Percentiles rank a stretch among this genome's conserved stretches.
phyloP scores from a whole-genome alignment of 805 yeast species.

The Kodamaea lidongshanica region DNA sequence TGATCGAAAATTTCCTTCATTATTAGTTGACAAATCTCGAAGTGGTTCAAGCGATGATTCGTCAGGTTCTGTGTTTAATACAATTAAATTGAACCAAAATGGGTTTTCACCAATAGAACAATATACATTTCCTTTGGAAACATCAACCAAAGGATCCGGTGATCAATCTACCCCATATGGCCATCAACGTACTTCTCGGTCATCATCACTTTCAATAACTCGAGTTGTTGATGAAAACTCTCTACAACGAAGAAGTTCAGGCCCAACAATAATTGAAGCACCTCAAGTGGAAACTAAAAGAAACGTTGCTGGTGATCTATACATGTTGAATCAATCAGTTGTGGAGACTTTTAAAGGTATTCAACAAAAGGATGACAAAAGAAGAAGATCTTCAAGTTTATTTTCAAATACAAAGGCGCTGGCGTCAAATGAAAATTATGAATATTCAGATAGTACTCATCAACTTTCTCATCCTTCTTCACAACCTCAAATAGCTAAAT shows the following conservation, averaged over 20 bases:
- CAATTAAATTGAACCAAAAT: no score
- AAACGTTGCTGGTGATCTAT: constrained; percentile 41
- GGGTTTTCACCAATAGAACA: constrained; percentile 4
- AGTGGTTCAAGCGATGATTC: constrained; percentile 1
- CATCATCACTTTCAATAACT: constrained; percentile 16
- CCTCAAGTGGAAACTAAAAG: constrained; percentile 41
- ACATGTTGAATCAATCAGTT: constrained; percentile 35
- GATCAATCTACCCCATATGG: background rate
- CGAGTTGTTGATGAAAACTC: constrained; percentile 6
- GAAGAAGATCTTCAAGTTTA: constrained; percentile 28
- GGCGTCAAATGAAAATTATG: constrained; percentile 4
- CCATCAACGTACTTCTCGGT: constrained; percentile 9
- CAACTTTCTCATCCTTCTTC: background rate
- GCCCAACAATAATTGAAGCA: constrained; percentile 24
- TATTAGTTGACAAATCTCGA: no score
- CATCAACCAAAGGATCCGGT: constrained; percentile 3
- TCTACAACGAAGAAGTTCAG: constrained; percentile 14
- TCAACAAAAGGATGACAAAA: constrained; percentile 35
- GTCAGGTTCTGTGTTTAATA: background rate
- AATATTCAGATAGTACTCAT: constrained; percentile 1
- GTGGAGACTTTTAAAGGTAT: constrained; percentile 40
- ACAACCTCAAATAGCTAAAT: constrained; percentile 1
- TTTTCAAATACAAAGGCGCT: constrained; percentile 11
- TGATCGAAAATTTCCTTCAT: no score
- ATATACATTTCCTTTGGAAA: constrained; percentile 5